phyloP scores from a whole-genome alignment of 495 filamentous ascomycete genomes.

The Penicillium bialowiezense region DNA sequence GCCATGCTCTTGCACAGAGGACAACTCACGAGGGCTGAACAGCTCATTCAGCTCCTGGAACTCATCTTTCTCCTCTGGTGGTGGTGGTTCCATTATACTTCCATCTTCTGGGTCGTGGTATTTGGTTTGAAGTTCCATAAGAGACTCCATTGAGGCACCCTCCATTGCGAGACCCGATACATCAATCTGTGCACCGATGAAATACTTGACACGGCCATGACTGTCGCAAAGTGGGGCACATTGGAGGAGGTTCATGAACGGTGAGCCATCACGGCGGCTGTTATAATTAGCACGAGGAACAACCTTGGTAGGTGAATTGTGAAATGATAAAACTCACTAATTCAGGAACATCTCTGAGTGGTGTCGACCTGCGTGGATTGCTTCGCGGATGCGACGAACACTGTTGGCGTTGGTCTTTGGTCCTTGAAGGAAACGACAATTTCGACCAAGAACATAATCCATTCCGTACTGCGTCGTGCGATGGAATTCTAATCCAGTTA shows the following conservation, averaged over 20 bases:
- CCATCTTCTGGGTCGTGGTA: slow-evolving; percentile 18
- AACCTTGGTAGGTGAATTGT: no score
- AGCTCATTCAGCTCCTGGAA: slow-evolving; percentile 57
- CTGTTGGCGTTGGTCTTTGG: slow-evolving; percentile 50
- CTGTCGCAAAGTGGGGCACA: slow-evolving; percentile 61
- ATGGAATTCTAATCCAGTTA: slow-evolving; percentile 49
- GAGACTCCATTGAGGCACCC: slow-evolving; percentile 56
- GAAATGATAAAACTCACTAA: slow-evolving; percentile 54
- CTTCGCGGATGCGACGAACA: slow-evolving; percentile 53
- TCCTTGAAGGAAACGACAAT: slow-evolving; percentile 63
- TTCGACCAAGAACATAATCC: slow-evolving; percentile 56
- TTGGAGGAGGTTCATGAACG: slow-evolving; percentile 66
- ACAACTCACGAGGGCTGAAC: slow-evolving; percentile 54
- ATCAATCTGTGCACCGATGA: slow-evolving; percentile 61
- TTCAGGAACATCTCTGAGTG: slow-evolving; percentile 67
- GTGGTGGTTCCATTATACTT: slow-evolving; percentile 15
- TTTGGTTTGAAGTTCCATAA: slow-evolving; percentile 42
- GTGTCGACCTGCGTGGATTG: slow-evolving; percentile 55
- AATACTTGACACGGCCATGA: slow-evolving; percentile 57
- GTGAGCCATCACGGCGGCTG: slow-evolving; percentile 58
- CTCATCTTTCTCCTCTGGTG: slow-evolving; percentile 18
- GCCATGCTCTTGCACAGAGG: slow-evolving; percentile 39
- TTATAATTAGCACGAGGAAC: not conserved
- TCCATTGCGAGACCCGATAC: slow-evolving; percentile 55
- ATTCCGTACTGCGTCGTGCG: slow-evolving; percentile 61